Conservation (phyloP, 129 eudicot genomes). For the Centella asiatica region DNA sequence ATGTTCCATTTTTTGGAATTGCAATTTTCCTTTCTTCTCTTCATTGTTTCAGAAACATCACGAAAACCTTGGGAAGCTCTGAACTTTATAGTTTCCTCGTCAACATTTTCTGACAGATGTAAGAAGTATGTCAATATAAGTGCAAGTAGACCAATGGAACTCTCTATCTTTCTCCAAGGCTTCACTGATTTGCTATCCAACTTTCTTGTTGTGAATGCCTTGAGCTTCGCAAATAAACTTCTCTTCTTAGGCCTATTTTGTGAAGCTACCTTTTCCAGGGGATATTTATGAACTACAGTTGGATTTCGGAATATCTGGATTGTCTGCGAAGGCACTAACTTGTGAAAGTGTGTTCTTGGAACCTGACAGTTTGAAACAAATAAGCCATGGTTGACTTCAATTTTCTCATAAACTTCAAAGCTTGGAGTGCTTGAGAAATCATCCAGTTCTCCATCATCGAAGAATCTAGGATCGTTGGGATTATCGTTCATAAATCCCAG, state of each 20-base stretch:
- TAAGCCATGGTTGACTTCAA: slow-evolving; percentile 51
- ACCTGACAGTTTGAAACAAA: slow-evolving; percentile 52
- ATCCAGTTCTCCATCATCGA: slow-evolving; percentile 48
- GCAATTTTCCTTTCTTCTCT: slow-evolving; percentile 10
- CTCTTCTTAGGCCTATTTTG: slow-evolving; percentile 14
- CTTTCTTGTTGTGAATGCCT: slow-evolving; percentile 16
- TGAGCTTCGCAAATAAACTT: slow-evolving; percentile 17
- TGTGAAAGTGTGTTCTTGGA: slow-evolving; percentile 55
- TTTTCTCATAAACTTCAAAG: slow-evolving; percentile 46
- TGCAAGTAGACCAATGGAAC: slow-evolving; percentile 27
- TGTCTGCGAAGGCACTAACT: slow-evolving; percentile 49
- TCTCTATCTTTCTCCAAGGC: slow-evolving; percentile 14
- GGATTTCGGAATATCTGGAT: slow-evolving; percentile 53
- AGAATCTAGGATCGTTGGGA: slow-evolving; percentile 32
- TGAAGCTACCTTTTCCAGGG: background rate
- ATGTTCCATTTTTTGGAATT: background rate
- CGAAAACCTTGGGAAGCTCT: too few species aligned
- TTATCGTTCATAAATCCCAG: slow-evolving; percentile 25
- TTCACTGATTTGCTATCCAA: slow-evolving; percentile 15
- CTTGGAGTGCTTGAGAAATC: slow-evolving; percentile 42
- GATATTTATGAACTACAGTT: slow-evolving; percentile 13
- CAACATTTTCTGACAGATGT: slow-evolving; percentile 31
- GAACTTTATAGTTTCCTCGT: too few species aligned
- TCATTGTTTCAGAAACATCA: slow-evolving; percentile 3
- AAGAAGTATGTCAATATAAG: slow-evolving; percentile 35